Evolutionary conservation across 2,329 filamentous ascomycete species (phyloP).

Genomic region (Aspergillus novofumigatus): DNA sequence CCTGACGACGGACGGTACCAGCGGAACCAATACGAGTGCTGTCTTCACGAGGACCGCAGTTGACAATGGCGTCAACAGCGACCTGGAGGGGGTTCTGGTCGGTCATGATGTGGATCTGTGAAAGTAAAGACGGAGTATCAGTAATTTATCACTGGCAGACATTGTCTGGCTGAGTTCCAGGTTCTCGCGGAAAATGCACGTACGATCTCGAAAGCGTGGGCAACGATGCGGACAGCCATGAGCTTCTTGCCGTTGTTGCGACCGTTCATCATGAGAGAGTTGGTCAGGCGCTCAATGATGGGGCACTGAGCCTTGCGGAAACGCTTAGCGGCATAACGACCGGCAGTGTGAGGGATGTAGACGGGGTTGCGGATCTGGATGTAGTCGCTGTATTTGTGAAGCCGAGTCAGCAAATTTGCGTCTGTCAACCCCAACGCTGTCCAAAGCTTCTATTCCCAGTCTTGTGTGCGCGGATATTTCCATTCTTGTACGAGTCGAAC

Average conservation of each 20-base stretch:
- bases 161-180: background rate
- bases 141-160: conserved; percentile 3
- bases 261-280: conserved; percentile 99
- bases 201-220: conserved; percentile 99
- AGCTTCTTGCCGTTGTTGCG: conserved; percentile 99
- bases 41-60: conserved; percentile 99
- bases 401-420: conserved; percentile 28
- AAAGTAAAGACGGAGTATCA: conserved; percentile 15
- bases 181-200: conserved; percentile 41
- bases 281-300: conserved; percentile 99
- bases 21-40: conserved; percentile 98
- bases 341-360: conserved; percentile 98
- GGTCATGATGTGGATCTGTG: conserved; percentile 99
- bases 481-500: background rate
- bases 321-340: conserved; percentile 97
- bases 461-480: conserved; percentile 3
- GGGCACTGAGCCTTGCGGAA: conserved; percentile 99
- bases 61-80: conserved; percentile 98
- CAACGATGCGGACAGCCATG: conserved; percentile 99
- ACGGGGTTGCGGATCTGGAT: conserved; percentile 98
- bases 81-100: conserved; percentile 99
- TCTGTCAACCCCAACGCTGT: background rate
- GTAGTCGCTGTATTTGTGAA: conserved; percentile 72
- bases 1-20: conserved; percentile 99
- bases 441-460: background rate